These are phyloP conservation scores for Russula sp. DNA, from an alignment of 768 basidiomycete species.

Conservation along the genomic window DNA sequence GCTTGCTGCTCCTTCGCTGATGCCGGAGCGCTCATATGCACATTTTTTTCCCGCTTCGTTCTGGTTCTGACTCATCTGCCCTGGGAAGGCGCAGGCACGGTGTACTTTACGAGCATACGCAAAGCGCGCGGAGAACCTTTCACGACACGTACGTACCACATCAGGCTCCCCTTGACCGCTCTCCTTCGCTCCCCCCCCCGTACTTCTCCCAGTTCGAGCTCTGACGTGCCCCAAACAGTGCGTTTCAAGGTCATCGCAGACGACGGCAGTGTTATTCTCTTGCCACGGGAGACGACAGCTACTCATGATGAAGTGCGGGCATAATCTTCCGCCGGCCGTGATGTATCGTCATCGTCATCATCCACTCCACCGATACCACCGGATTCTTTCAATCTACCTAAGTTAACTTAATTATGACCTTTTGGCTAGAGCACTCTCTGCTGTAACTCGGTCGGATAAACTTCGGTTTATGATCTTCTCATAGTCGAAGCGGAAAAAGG, in stretches of 20 bases:
- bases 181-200: background rate
- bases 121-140: slow-evolving; percentile 15
- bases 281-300: background rate
- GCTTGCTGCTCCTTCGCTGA: background rate
- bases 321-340: background rate
- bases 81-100: slow-evolving; percentile 56
- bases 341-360: background rate
- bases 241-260: slow-evolving; percentile 19
- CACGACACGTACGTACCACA: slow-evolving; percentile 35
- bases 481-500: background rate
- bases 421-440: background rate
- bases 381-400: background rate
- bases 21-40: background rate
- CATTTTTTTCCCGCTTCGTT: background rate
- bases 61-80: background rate
- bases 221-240: slow-evolving; percentile 5
- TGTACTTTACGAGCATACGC: slow-evolving; percentile 81
- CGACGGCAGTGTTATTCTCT: slow-evolving; percentile 10
- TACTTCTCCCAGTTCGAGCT: background rate
- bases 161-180: background rate
- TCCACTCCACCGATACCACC: background rate
- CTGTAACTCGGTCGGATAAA: background rate
- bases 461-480: background rate
- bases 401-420: background rate
- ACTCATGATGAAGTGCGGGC: background rate